Evolutionary conservation across 2,329 filamentous ascomycete genomes (phyloP), one percentile per base, ranked within the genome.

Genomic region (Microdochium nivale): DNA sequence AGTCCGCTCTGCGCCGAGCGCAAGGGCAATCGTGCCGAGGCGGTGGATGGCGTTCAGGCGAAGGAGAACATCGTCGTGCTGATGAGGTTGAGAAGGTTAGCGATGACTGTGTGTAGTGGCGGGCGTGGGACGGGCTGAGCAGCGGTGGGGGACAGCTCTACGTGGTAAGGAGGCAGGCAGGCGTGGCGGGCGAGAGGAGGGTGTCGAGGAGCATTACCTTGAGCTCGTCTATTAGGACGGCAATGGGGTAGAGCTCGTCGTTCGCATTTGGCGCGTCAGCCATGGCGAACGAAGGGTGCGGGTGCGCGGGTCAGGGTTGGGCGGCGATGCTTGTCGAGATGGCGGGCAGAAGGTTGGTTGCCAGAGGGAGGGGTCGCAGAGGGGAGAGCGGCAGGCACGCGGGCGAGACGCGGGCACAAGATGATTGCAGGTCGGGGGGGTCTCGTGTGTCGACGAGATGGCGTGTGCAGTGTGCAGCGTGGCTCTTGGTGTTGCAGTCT

Each of bases 221-320:
- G 67, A 99, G 81, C 83, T 99, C 94, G 73, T 99, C 94, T 74
- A 99, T 99, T 74, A 99, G 86, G 62, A 99, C 94, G 68, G 95
- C 94, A 79, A 99, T 99, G 70, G 94, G 94, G 74, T 97, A 99
- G 67, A 99, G 90, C 85, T 97, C 95, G 76, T 99, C 94, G 72
- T 87, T 95, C 78, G 92, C 84, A 74, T 86, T 88, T 71, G 86
- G 81, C 75, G 86, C 87, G 76, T 96, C 82, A 74, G 82, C 90
- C 92, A 97, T 97, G 71, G 72, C 80, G 81, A 74, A 70, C 65
- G 64, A 63, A 56, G 53, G 43, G 50, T 54, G 40, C 40, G 40
- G 40, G 40, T 19, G 40, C 40, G 40, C 40, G 40, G 40, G 40
- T 44, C 40, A 44, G 40, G 21, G 40, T 44, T 44, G 40, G 40